Conservation (phyloP, 1,284 basidiomycete genomes). For the Ganoderma sinense region DNA sequence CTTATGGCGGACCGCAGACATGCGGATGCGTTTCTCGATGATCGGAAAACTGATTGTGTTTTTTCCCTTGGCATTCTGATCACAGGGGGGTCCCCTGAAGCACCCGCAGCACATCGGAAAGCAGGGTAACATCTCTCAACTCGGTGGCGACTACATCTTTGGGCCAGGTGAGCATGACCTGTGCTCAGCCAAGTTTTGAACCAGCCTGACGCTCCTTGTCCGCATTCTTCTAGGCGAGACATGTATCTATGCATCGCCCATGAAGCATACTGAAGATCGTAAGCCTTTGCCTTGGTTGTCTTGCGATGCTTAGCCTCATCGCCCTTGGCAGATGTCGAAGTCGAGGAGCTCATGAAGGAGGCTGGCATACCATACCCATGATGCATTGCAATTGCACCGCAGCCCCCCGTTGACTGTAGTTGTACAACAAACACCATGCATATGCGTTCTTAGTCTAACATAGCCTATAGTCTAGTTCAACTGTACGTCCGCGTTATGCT, state of each 20-base stretch:
- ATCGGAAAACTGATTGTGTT: neutral
- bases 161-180: conserved; percentile 51
- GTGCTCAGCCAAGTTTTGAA: neutral
- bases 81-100: conserved; percentile 52
- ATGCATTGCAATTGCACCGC: neutral
- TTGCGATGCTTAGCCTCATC: neutral
- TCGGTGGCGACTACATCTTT: conserved; percentile 70
- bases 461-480: neutral
- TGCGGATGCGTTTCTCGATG: neutral
- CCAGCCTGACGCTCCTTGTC: neutral
- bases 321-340: conserved; percentile 49
- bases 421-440: neutral
- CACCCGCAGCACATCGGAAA: conserved; percentile 59
- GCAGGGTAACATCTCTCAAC: conserved; percentile 64
- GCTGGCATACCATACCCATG: conserved; percentile 38
- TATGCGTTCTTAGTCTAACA: neutral
- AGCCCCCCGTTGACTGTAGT: neutral
- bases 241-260: conserved; percentile 59
- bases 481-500: conserved; percentile 60
- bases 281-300: conserved; percentile 33
- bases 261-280: conserved; percentile 73
- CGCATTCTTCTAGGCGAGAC: conserved; percentile 32
- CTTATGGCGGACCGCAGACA: neutral
- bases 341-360: conserved; percentile 49
- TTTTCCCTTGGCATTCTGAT: neutral